Percentiles rank a stretch among this genome's conserved stretches.
Evolutionary conservation across 2,329 filamentous ascomycete genomes (phyloP).

Genomic region (Aureobasidium sp.): DNA sequence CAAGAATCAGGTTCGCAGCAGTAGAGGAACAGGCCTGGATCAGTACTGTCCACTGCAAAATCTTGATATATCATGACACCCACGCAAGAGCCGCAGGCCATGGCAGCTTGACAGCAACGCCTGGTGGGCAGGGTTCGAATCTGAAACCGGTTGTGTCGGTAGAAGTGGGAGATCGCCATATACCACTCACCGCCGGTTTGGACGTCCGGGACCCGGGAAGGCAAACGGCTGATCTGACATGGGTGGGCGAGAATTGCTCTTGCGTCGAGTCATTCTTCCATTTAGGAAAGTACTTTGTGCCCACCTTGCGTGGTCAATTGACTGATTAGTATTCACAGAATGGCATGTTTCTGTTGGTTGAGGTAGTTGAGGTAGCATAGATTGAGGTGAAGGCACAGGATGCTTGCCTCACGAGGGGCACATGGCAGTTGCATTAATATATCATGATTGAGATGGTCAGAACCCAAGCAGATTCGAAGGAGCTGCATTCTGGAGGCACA

Average conservation of each 20-base stretch:
- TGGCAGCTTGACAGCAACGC: not conserved
- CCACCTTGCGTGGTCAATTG: not conserved
- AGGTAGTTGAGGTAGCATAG: not conserved
- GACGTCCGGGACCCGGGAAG: constrained; percentile 4
- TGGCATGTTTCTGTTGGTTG: not conserved
- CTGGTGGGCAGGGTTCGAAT: not conserved
- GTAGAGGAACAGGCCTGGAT: not conserved
- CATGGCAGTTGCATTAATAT: not conserved
- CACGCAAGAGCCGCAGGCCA: not conserved
- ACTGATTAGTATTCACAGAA: not conserved
- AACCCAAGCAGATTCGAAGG: not conserved
- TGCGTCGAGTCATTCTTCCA: not conserved
- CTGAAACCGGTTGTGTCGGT: constrained; percentile 9
- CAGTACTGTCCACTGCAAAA: not conserved
- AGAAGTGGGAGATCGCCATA: constrained; percentile 1
- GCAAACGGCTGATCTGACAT: constrained; percentile 4
- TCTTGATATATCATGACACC: constrained; percentile 1
- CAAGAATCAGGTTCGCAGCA: not conserved
- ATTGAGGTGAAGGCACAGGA: not conserved
- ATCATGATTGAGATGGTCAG: not conserved
- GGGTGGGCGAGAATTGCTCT: not conserved
- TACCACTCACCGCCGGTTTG: constrained; percentile 8
- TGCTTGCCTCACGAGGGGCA: not conserved
- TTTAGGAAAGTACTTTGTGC: not conserved
- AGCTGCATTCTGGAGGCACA: not conserved